These are phyloP conservation scores for Fusarium haematococcum DNA, from an alignment of 2,329 filamentous ascomycete species.

Conservation along the genomic window DNA sequence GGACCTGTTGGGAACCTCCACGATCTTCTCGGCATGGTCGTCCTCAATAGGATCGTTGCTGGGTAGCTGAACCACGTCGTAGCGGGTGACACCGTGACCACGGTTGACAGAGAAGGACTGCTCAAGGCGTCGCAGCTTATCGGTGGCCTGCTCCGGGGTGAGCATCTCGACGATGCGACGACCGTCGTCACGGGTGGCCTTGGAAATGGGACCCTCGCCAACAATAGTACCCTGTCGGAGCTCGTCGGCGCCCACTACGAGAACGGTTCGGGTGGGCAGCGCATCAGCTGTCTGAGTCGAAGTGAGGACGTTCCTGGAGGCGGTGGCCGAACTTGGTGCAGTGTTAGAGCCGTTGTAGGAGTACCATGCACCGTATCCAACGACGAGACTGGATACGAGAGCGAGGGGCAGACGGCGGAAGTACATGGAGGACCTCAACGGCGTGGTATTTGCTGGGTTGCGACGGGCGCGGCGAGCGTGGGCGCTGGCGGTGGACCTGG, in stretches of 20 bases:
- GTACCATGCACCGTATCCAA: constrained; percentile 83
- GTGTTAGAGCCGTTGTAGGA: constrained; percentile 66
- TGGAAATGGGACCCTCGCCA: constrained; percentile 87
- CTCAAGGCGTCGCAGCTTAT: constrained; percentile 89
- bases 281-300: constrained; percentile 54
- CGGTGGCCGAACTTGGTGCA: constrained; percentile 44
- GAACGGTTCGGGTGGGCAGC: constrained; percentile 71
- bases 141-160: constrained; percentile 91
- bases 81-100: constrained; percentile 91
- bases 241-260: constrained; percentile 91
- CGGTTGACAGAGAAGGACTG: constrained; percentile 91
- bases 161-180: constrained; percentile 95
- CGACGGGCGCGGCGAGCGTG: constrained; percentile 56
- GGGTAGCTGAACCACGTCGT: constrained; percentile 93
- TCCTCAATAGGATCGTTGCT: constrained; percentile 99
- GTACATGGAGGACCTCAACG: constrained; percentile 80
- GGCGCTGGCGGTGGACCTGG: constrained; percentile 62
- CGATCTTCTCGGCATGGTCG: constrained; percentile 97
- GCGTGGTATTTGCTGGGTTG: constrained; percentile 49
- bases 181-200: constrained; percentile 86
- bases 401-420: constrained; percentile 75
- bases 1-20: constrained; percentile 80
- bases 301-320: constrained; percentile 57
- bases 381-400: constrained; percentile 73
- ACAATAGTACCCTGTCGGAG: constrained; percentile 89